phyloP scores from a whole-genome alignment of 352 stramenopile genomes.

The Peronosclerospora sorghi region DNA sequence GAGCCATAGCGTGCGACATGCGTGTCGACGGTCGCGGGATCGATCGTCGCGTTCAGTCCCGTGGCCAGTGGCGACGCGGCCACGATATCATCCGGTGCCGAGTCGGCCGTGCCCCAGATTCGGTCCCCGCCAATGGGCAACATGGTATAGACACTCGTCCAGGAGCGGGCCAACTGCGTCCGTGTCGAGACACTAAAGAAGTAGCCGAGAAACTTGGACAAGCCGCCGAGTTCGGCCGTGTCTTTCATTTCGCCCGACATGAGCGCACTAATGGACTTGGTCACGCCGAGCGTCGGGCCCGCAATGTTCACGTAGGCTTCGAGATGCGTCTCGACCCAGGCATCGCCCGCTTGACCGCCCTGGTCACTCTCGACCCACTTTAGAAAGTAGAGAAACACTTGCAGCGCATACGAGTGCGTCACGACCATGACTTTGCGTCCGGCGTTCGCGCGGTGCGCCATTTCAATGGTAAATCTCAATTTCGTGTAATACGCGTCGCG shows the following conservation, averaged over 20 bases:
- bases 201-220: constrained; percentile 79
- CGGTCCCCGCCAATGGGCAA: constrained; percentile 86
- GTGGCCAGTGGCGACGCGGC: constrained; percentile 42
- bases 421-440: constrained; percentile 87
- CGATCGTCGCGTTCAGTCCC: constrained; percentile 16
- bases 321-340: constrained; percentile 91
- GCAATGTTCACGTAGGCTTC: constrained; percentile 90
- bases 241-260: constrained; percentile 95
- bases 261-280: constrained; percentile 88
- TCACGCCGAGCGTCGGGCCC: constrained; percentile 85
- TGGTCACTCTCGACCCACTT: constrained; percentile 88
- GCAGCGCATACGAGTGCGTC: constrained; percentile 88
- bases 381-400: constrained; percentile 91
- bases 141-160: constrained; percentile 85
- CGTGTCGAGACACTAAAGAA: constrained; percentile 56
- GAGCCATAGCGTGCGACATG: constrained; percentile 38
- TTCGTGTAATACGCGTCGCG: constrained; percentile 88
- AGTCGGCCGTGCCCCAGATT: constrained; percentile 69
- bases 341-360: constrained; percentile 70
- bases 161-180: constrained; percentile 50
- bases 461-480: constrained; percentile 89
- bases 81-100: constrained; percentile 54
- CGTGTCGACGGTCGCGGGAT: constrained; percentile 24
- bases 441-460: constrained; percentile 49
- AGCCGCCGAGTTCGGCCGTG: constrained; percentile 78